These are phyloP conservation scores for Onygenales sp. DNA, from an alignment of 2,329 filamentous ascomycete genomes.

Conservation along the genomic window DNA sequence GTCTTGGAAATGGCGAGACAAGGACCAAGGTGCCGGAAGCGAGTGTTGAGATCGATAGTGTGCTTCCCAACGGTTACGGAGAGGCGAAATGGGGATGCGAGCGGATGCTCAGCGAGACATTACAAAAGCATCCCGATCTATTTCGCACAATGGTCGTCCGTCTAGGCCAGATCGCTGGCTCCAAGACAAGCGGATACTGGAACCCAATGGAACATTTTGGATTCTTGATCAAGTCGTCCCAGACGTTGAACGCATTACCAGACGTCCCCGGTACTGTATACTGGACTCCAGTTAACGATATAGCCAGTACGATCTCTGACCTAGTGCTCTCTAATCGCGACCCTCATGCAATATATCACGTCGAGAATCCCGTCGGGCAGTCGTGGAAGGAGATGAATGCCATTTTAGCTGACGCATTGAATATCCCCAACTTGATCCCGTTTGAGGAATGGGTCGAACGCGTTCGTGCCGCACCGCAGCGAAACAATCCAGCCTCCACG, in stretches of 20 bases:
- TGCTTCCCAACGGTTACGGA: conserved; percentile 41
- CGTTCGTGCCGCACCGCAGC: conserved; percentile 19
- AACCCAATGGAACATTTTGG: conserved; percentile 44
- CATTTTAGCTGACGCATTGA: conserved; percentile 25
- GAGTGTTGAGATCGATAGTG: conserved; percentile 27
- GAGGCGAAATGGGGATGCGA: conserved; percentile 47
- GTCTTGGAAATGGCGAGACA: conserved; percentile 11
- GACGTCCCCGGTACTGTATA: conserved; percentile 31
- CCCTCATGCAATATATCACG: conserved; percentile 32
- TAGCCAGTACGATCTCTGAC: conserved; percentile 26
- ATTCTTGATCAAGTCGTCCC: conserved; percentile 42
- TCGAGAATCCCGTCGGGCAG: conserved; percentile 38
- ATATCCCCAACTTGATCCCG: conserved; percentile 27
- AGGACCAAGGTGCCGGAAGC: conserved; percentile 35
- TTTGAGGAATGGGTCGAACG: conserved; percentile 33
- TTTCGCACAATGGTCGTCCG: conserved; percentile 40
- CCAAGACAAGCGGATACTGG: conserved; percentile 43
- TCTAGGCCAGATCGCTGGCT: conserved; percentile 46
- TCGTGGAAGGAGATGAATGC: conserved; percentile 29
- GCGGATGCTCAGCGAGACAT: conserved; percentile 39
- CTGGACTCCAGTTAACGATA: conserved; percentile 41
- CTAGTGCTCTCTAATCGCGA: conserved; percentile 17
- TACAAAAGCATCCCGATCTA: conserved; percentile 31
- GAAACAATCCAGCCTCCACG: conserved; percentile 21
- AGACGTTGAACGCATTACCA: conserved; percentile 36